Conservation (phyloP, 768 basidiomycete species). For the Mycena pura region DNA sequence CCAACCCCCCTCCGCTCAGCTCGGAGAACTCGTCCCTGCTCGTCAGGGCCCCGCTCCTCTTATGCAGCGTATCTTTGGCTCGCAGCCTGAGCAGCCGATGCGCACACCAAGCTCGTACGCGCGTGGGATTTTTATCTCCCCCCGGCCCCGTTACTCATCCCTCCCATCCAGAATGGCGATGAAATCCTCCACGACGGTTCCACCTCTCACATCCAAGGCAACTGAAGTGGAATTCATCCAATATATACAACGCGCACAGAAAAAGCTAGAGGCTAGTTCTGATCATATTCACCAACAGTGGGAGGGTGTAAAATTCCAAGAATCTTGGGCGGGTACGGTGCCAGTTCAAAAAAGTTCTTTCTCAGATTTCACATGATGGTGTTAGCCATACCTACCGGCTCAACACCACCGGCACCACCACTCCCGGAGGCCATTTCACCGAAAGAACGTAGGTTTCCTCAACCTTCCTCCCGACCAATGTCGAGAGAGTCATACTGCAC, state of each 20-base stretch:
- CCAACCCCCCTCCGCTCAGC: neutral
- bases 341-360: neutral
- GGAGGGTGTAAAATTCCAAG: neutral
- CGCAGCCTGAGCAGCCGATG: neutral
- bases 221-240: neutral
- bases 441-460: neutral
- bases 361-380: neutral
- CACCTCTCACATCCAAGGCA: neutral
- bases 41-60: too few species aligned
- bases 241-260: neutral
- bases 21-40: too few species aligned
- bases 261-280: neutral
- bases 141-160: neutral
- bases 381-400: neutral
- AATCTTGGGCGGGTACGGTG: neutral
- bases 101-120: neutral
- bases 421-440: neutral
- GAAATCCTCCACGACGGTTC: neutral
- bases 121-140: neutral
- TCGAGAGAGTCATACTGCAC: neutral
- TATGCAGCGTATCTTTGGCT: neutral
- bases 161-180: neutral
- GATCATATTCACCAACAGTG: neutral
- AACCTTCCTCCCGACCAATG: neutral
- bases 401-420: neutral